Percentiles rank a stretch among this genome's conserved stretches.
Conservation (phyloP, 306 rosid genomes). For the Fagus sylvatica region DNA sequence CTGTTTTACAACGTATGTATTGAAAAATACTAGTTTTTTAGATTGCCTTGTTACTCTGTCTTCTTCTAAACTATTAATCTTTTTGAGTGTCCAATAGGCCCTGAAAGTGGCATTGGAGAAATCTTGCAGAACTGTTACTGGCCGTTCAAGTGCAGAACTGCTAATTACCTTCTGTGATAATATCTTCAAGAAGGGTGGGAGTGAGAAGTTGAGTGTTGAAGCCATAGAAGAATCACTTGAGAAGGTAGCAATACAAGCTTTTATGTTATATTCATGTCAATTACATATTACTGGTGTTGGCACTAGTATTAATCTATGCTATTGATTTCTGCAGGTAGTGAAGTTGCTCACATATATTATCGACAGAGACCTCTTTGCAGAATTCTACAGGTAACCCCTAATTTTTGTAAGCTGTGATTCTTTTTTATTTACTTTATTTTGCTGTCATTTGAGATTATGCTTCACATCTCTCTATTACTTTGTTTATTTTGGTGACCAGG, state of each 20-base stretch:
- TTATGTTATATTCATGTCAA: not conserved
- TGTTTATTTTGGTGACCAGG: constrained; percentile 38
- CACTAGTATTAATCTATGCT: constrained; percentile 8
- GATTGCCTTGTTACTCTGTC: constrained; percentile 7
- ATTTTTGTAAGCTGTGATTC: not conserved
- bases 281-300: constrained; percentile 7
- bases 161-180: constrained; percentile 78
- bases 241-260: constrained; percentile 53
- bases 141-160: constrained; percentile 77
- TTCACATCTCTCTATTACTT: not conserved
- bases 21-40: constrained; percentile 9
- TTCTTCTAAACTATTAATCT: not conserved
- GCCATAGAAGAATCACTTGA: constrained; percentile 81
- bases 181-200: constrained; percentile 79
- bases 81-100: constrained; percentile 48
- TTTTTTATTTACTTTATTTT: not conserved
- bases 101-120: constrained; percentile 80
- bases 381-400: constrained; percentile 59
- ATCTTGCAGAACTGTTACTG: constrained; percentile 72
- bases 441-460: constrained; percentile 3
- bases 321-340: constrained; percentile 52
- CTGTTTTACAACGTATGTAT: constrained; percentile 79
- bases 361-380: constrained; percentile 91
- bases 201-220: constrained; percentile 80
- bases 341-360: constrained; percentile 76